Evolutionary conservation across 441 rosid genomes (phyloP).

Genomic region (Brassica balearica): DNA sequence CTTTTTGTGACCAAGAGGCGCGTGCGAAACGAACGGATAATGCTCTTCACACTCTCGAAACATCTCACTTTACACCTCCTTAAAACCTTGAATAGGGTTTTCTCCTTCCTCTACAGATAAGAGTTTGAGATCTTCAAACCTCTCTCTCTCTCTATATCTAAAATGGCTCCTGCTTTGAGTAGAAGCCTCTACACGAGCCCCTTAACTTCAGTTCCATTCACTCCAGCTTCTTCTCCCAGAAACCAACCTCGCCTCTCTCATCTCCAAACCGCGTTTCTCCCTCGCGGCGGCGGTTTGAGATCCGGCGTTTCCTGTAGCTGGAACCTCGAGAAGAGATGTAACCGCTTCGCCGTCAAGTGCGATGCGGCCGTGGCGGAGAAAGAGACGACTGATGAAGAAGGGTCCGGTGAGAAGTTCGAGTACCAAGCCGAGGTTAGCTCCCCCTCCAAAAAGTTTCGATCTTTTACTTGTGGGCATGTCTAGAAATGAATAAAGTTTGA

Average conservation of each 20-base stretch:
- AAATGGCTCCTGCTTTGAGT: conserved; percentile 83
- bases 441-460: conserved; percentile 15
- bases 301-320: conserved; percentile 58
- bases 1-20: conserved; percentile 11
- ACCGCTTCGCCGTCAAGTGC: conserved; percentile 61
- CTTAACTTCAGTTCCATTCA: conserved; percentile 58
- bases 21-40: conserved; percentile 50
- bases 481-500: not conserved
- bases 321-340: conserved; percentile 63
- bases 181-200: conserved; percentile 66
- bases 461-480: not conserved
- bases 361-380: conserved; percentile 90
- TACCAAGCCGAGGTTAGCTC: conserved; percentile 95
- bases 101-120: not conserved
- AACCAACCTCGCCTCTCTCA: not conserved
- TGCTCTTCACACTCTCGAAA: conserved; percentile 50
- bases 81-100: conserved; percentile 49
- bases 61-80: conserved; percentile 9
- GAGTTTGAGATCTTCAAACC: not conserved
- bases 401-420: conserved; percentile 88
- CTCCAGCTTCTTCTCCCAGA: conserved; percentile 34
- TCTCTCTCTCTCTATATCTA: not conserved
- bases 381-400: conserved; percentile 63
- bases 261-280: too few species aligned
- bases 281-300: conserved; percentile 26